These are phyloP conservation scores for Sordaria brevicollis DNA, from an alignment of 495 filamentous ascomycete species.

Conservation along the genomic window DNA sequence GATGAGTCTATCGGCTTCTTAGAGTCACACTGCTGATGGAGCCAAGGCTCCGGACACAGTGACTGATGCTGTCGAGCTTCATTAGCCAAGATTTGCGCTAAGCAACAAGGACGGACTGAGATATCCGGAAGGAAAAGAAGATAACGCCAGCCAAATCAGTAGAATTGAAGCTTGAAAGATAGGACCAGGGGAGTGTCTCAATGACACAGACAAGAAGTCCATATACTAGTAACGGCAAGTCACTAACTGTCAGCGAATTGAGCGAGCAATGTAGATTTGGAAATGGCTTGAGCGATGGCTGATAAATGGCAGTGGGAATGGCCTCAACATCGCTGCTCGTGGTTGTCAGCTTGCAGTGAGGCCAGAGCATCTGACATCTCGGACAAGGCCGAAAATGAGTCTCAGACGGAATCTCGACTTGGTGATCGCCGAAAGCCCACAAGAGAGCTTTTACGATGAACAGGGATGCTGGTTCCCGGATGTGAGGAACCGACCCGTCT, in stretches of 20 bases:
- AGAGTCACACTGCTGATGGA: not conserved
- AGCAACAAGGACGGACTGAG: not conserved
- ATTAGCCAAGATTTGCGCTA: not conserved
- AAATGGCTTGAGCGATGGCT: too few relatives aligned
- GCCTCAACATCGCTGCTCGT: too few relatives aligned
- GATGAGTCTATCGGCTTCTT: not conserved
- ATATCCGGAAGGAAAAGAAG: not conserved
- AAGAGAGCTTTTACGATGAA: not conserved
- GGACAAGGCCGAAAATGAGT: not conserved
- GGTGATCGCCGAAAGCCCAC: not conserved
- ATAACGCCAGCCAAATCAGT: not conserved
- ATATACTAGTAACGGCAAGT: too few relatives aligned
- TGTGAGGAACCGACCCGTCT: not conserved
- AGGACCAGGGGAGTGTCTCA: too few relatives aligned
- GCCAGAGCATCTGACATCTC: not conserved
- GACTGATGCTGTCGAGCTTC: not conserved
- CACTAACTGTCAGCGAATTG: too few relatives aligned
- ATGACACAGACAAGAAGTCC: too few relatives aligned
- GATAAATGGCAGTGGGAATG: too few relatives aligned
- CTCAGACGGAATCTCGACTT: too few relatives aligned
- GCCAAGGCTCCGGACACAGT: not conserved
- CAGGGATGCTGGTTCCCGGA: not conserved
- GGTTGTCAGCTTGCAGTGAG: too few relatives aligned
- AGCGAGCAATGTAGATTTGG: too few relatives aligned
- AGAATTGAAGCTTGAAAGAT: too few relatives aligned